Base-by-base conservation (phyloP, 2,329 filamentous ascomycete genomes). In the Aspergillus sp. region DNA sequence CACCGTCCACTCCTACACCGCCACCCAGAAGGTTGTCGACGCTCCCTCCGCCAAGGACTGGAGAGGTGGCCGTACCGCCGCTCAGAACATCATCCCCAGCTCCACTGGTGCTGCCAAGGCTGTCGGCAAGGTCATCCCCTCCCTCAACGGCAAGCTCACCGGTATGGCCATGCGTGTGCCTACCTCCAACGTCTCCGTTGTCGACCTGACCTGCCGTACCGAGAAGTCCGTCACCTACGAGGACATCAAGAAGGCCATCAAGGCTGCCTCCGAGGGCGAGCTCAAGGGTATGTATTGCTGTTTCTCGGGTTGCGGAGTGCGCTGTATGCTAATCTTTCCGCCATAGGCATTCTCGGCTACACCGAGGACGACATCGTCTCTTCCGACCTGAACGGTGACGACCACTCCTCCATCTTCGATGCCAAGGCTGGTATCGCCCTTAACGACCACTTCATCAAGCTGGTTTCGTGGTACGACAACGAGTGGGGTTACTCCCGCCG, bases 131-230 rank as follows among this genome's bases (percentile, higher is more conserved):
- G 95, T 98, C 85, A 98, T 98, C 76, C 95, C 95, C 73, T 84
- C 87, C 72, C 89, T 99, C 71, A 98, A 98, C 84, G 95, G 95
- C 87, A 99, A 99, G 90, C 92, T 98, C 70, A 99, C 95, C 69
- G 95, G 95, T 84, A 98, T 99, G 95, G 87, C 95, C 75, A 95
- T 99, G 90, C 95, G 95, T 90, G 94, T 99, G 61, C 95, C 95
- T 71, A 98, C 95, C 71, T 82, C 91, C 86, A 98, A 99, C 86
- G 95, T 99, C 80, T 99, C 95, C 73, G 95, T 98, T 80, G 95
- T 99, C 77, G 95, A 99, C 83, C 84, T 99, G 78, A 99, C 95
- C 75, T 87, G 83, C 87, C 93, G 94, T 75, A 85, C 96, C 72
- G 91, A 96, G 88, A 98, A 97, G 90, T 82, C 81, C 73, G 93